Evolutionary conservation across 2,329 filamentous ascomycete genomes (phyloP).

Genomic region (Phyllosticta citribraziliensis): DNA sequence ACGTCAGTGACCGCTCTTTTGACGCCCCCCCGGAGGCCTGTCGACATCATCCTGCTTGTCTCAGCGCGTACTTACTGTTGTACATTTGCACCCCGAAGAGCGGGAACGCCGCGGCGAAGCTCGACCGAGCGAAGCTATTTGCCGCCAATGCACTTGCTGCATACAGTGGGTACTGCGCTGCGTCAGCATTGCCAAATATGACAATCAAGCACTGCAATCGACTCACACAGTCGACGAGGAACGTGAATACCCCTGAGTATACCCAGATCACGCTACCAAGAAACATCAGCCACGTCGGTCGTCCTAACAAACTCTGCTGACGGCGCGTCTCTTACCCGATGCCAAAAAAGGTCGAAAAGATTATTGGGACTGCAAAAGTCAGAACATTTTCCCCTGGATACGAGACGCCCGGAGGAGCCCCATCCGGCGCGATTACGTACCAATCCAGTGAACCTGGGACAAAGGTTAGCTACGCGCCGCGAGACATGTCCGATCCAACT

Average conservation of each 20-base stretch:
- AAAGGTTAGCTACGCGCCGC: constrained; percentile 19
- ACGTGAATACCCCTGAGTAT: constrained; percentile 81
- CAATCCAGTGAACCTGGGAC: constrained; percentile 40
- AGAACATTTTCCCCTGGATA: constrained; percentile 20
- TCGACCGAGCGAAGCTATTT: constrained; percentile 40
- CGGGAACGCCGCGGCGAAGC: constrained; percentile 39
- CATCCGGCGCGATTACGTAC: constrained; percentile 22
- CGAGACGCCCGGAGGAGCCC: constrained; percentile 7
- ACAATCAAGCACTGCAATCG: constrained; percentile 17
- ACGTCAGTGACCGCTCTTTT: constrained; percentile 38
- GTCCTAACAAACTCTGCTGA: constrained; percentile 7
- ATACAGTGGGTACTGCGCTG: constrained; percentile 37
- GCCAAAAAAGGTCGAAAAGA: constrained; percentile 39
- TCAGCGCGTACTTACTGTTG: constrained; percentile 32
- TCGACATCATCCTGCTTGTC: constrained; percentile 12
- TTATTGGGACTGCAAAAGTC: constrained; percentile 36
- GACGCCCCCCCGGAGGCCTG: background rate
- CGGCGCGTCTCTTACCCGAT: constrained; percentile 26
- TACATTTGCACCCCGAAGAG: constrained; percentile 43
- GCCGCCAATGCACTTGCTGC: constrained; percentile 41
- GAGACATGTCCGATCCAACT: constrained; percentile 57
- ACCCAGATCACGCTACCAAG: constrained; percentile 57
- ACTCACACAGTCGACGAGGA: constrained; percentile 56
- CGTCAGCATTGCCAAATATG: constrained; percentile 12
- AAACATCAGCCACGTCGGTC: constrained; percentile 11